Evolutionary conservation across 345 rosid genomes (phyloP), one percentile per base, ranked within the genome.

Genomic region (Kandelia obovata): DNA sequence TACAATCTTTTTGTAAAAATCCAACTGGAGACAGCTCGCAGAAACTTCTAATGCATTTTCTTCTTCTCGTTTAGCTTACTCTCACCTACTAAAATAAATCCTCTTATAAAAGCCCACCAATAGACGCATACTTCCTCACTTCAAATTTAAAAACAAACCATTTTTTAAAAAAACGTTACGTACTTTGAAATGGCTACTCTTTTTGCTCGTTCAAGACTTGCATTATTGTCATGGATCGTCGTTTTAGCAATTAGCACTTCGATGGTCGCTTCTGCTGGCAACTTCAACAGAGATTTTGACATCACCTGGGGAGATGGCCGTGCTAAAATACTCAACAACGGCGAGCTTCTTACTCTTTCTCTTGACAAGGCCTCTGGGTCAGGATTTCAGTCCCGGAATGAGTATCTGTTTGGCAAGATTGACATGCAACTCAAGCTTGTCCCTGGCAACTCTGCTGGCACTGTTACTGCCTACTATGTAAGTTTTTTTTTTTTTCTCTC

Each of bases 391-490:
- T 85, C 89, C 71, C 82, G 75, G 75, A 76, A 80, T n/a, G 85
- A 83, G 19, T 87, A 76, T 73, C 46, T 87, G 27, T 81, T 78
- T 43, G 87, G 84, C 52, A 73, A 84, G 71, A 75, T 81, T 56
- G 86, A 81, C 67, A 75, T 80, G 86, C 84, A 87, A 62, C 67
- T 87, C 59, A 83, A 83, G 31, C 87, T 85, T 21, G 83, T 85
- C 27, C 80, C 87, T 0, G 85, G 87, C 17, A 83, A 87, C 67
- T 85, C 91, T 2, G 89, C 91, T 0, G 89, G 89, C 64, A 85
- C 86, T 0, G 89, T 87, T 55, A 83, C 92, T 16, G 73, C 92
- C 20, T 87, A 76, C 63, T 87, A 87, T 65, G 91, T 85, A 75
- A 59, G 67, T 68, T 0, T 26, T 19, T 15, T 35, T 67, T 19